Evolutionary conservation across 2,329 filamentous ascomycete species (phyloP), one percentile per base, ranked within the genome.

Genomic region (Phialocephala sp.): DNA sequence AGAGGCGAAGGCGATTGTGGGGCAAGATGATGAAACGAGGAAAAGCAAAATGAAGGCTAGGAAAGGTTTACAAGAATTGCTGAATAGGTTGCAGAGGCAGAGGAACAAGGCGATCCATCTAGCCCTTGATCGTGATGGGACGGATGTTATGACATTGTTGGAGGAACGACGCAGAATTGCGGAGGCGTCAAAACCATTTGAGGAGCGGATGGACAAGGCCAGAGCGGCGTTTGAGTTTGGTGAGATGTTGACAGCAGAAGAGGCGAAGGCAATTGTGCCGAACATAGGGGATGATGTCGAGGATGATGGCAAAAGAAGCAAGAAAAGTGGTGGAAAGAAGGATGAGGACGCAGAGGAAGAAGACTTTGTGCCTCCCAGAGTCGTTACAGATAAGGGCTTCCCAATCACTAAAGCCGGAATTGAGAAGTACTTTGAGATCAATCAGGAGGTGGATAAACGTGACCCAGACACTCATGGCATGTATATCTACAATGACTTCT

Each of bases 401-500:
- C 50, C 50, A 18, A 32, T 55, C 50, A 55, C 50, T 4, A 27
- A 55, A 32, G 50, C 50, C 5, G 50, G 50, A 5, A 12, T 55
- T 12, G 24, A 55, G 8, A 55, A 8, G 32, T 55, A 32, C 24
- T 8, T 12, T 6, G 14, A 55, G 11, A 55, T 35, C 22, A 55
- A 27, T 27, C 4, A 35, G 15, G 52, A 55, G 35, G 15, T 20
- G 18, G 57, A 66, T 9, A 68, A 68, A 43, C 50, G 66, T 12
- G 64, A 68, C 36, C 66, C 43, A 9, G 66, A 68, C 52, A 2
- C 4, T 8, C 57, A 68, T 41, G 47, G 20, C 32, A 64, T 68
- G 60, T 66, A 68, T 57, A 68, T 66, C 58, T 64, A 56, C 45
- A 68, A 68, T 59, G 66, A 68, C 35, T 66, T 41, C 39, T 12